Conservation (phyloP, 805 yeast genomes). For the Lipomyces lipofer region DNA sequence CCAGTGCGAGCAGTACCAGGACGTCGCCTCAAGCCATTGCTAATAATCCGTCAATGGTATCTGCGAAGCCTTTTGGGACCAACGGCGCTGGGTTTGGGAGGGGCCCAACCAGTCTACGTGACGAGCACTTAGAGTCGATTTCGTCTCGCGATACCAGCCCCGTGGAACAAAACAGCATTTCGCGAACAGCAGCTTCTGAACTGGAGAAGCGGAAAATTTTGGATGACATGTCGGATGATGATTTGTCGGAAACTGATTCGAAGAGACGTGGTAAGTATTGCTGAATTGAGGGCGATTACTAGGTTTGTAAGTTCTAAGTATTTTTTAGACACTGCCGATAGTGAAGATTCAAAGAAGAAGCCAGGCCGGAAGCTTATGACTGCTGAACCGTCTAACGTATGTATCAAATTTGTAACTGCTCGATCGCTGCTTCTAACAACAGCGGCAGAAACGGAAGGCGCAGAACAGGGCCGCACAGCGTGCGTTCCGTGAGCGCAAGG, state of each 20-base stretch:
- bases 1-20: not conserved
- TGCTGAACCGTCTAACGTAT: conserved; percentile 68
- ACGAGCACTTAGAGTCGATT: not conserved
- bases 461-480: conserved; percentile 99
- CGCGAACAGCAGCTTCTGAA: not conserved
- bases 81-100: not conserved
- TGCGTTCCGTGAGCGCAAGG: conserved; percentile 94
- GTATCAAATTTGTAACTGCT: not conserved
- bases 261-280: conserved; percentile 20
- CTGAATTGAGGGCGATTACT: not conserved
- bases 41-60: not conserved
- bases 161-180: not conserved
- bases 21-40: not conserved
- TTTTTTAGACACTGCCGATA: conserved; percentile 31
- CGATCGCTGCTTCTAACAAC: not conserved
- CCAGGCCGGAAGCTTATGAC: conserved; percentile 82
- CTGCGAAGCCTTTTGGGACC: not conserved
- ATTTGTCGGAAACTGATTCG: conserved; percentile 27
- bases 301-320: not conserved
- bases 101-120: not conserved
- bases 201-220: conserved; percentile 28
- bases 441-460: conserved; percentile 72
- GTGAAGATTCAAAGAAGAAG: conserved; percentile 41
- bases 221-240: conserved; percentile 27
- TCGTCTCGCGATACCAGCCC: not conserved